phyloP scores from a whole-genome alignment of 2,329 filamentous ascomycete genomes.

The Aspergillus glaucus region DNA sequence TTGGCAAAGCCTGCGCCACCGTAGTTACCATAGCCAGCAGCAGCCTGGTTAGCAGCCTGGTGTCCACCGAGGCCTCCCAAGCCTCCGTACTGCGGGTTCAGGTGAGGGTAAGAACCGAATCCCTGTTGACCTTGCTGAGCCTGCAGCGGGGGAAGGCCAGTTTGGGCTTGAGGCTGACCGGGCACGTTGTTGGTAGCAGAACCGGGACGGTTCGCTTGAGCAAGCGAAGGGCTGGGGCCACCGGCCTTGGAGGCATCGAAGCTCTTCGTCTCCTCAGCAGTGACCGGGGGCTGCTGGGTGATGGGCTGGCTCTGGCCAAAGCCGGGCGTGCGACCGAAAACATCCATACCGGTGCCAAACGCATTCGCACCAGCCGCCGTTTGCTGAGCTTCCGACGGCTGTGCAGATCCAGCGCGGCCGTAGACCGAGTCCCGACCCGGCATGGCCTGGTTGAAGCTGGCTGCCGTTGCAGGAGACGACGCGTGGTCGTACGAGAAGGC shows the following conservation, averaged over 20 bases:
- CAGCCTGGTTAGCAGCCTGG: constrained; percentile 38
- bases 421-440: constrained; percentile 54
- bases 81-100: constrained; percentile 50
- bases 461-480: constrained; percentile 57
- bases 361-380: constrained; percentile 44
- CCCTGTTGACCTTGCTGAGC: constrained; percentile 49
- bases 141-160: constrained; percentile 50
- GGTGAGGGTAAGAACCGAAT: constrained; percentile 51
- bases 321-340: constrained; percentile 53
- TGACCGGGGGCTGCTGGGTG: constrained; percentile 43
- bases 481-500: constrained; percentile 60
- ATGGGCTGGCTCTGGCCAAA: constrained; percentile 52
- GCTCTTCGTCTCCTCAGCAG: constrained; percentile 51
- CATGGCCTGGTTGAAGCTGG: constrained; percentile 36
- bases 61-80: constrained; percentile 38
- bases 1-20: constrained; percentile 36
- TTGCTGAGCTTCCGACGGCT: constrained; percentile 51
- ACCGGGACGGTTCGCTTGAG: constrained; percentile 57
- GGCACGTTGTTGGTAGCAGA: constrained; percentile 56
- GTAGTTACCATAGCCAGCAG: constrained; percentile 38
- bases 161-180: constrained; percentile 45
- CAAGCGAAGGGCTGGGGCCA: constrained; percentile 56
- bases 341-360: constrained; percentile 49
- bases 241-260: constrained; percentile 52
- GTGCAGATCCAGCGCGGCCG: constrained; percentile 52